Conservation (phyloP, 176 grass and related monocot genomes). For the Bromus sterilis region DNA sequence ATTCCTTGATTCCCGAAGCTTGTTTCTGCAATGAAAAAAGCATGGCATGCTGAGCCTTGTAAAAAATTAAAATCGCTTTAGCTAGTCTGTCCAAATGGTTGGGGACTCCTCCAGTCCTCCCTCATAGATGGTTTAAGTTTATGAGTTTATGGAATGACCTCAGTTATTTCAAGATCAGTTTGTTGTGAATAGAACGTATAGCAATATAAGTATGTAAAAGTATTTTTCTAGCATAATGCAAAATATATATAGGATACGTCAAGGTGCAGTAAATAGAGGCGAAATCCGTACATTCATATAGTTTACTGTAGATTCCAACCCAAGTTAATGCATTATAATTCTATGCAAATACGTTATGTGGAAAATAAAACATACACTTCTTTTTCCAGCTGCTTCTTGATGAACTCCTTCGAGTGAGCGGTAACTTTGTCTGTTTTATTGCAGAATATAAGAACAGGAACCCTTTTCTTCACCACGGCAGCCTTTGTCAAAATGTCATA, state of each 20-base stretch:
- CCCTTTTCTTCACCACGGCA: conserved; percentile 62
- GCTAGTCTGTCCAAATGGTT: not conserved
- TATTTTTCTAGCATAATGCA: not conserved
- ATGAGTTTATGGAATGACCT: not conserved
- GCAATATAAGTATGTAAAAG: not conserved
- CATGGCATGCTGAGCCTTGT: not conserved
- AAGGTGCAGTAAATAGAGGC: not conserved
- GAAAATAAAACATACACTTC: conserved; percentile 62
- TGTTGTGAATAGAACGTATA: not conserved
- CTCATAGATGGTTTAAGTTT: not conserved
- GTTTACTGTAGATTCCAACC: not conserved
- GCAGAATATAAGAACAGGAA: conserved; percentile 81
- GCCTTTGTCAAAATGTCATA: conserved; percentile 95
- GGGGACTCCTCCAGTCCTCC: not conserved
- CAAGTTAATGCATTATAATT: not conserved
- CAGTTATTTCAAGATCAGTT: not conserved
- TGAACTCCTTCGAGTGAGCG: conserved; percentile 96
- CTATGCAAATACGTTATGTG: not conserved
- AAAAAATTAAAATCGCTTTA: not conserved
- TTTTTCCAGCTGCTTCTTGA: conserved; percentile 94
- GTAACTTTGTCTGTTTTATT: conserved; percentile 99
- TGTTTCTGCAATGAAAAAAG: conserved; percentile 52
- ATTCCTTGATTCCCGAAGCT: conserved; percentile 76
- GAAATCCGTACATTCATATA: not conserved
- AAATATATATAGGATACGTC: not conserved